Conservation (phyloP, 2,329 filamentous ascomycete genomes). For the Arthroderma sp. region DNA sequence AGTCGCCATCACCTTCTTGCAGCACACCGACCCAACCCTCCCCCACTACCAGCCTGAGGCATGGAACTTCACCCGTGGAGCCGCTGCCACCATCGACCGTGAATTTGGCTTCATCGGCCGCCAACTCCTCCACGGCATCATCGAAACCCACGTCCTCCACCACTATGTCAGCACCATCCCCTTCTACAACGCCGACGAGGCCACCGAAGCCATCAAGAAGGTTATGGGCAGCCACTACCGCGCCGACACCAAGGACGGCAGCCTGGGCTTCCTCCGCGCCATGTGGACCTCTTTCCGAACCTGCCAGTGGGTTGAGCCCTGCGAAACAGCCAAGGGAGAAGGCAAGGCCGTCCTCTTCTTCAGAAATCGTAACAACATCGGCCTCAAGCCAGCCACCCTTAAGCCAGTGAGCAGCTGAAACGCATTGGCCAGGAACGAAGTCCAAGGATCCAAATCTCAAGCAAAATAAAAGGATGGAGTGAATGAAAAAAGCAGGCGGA, state of each 20-base stretch:
- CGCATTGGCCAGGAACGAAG: neutral
- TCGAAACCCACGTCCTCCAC: constrained; percentile 95
- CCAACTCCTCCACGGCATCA: constrained; percentile 82
- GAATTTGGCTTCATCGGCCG: constrained; percentile 95
- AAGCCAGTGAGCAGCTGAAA: neutral
- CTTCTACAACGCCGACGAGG: constrained; percentile 93
- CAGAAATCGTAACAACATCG: constrained; percentile 84
- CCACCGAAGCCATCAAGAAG: constrained; percentile 81
- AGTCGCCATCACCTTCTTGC: constrained; percentile 95
- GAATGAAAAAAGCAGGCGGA: neutral
- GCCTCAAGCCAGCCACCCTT: constrained; percentile 26
- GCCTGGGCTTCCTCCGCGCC: constrained; percentile 69
- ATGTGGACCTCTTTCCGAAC: constrained; percentile 68
- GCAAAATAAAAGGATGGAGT: neutral
- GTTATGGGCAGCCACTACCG: constrained; percentile 97
- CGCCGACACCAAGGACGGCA: constrained; percentile 62
- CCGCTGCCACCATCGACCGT: constrained; percentile 89
- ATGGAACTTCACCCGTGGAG: constrained; percentile 90
- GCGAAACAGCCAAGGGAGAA: constrained; percentile 64
- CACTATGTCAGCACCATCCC: constrained; percentile 95
- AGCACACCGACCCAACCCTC: constrained; percentile 89
- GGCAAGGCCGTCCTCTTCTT: constrained; percentile 83
- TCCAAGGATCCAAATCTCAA: neutral
- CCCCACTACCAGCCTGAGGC: constrained; percentile 78
- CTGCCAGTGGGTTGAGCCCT: constrained; percentile 98